phyloP scores from a whole-genome alignment of 2,329 filamentous ascomycete genomes.

The Paraphoma sp. region DNA sequence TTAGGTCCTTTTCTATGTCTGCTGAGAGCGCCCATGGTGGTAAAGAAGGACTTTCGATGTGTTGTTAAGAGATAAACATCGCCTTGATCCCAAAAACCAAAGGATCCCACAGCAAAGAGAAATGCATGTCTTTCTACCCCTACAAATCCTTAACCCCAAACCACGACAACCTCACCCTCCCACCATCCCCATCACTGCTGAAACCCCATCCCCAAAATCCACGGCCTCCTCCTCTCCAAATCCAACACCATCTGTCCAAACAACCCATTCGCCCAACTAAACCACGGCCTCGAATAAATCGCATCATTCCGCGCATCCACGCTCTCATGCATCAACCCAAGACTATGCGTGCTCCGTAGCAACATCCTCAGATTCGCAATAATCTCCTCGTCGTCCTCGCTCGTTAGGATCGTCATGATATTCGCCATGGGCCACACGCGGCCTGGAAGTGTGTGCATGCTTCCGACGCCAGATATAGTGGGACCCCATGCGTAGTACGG shows the following conservation, averaged over 20 bases:
- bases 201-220: constrained; percentile 45
- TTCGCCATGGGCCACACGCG: constrained; percentile 59
- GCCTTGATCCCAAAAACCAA: too few species aligned
- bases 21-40: too few species aligned
- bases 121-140: too few species aligned
- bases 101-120: too few species aligned
- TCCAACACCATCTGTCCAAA: constrained; percentile 57
- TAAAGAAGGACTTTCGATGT: too few species aligned
- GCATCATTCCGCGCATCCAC: constrained; percentile 49
- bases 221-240: constrained; percentile 51
- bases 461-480: constrained; percentile 53
- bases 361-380: constrained; percentile 49
- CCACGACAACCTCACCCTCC: too few species aligned
- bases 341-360: constrained; percentile 55
- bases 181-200: not conserved
- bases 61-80: too few species aligned
- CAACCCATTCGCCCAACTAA: constrained; percentile 60
- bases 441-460: constrained; percentile 55
- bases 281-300: constrained; percentile 52
- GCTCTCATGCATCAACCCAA: constrained; percentile 60
- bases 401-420: constrained; percentile 58
- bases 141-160: too few species aligned
- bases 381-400: constrained; percentile 55
- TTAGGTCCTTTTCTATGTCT: too few species aligned
- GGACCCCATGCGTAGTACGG: constrained; percentile 58